Evolutionary conservation across 305 asterid species (phyloP).

Genomic region (Rubia peregrina): DNA sequence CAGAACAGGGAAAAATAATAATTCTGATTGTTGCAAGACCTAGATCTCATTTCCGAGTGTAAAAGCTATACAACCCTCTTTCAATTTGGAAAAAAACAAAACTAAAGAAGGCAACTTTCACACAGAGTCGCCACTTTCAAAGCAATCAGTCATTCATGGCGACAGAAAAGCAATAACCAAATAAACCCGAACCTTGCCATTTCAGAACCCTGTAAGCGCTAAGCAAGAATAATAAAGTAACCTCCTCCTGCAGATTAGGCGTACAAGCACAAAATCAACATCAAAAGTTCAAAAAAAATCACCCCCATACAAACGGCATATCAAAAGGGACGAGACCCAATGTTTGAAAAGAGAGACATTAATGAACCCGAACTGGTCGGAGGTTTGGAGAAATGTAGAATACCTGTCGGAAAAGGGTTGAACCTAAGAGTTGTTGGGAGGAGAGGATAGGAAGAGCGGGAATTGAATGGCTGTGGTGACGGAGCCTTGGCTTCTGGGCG

Average conservation of each 20-base stretch:
- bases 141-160: background rate
- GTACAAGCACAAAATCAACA: background rate
- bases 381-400: background rate
- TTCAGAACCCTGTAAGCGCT: background rate
- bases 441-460: background rate
- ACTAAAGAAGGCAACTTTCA: background rate
- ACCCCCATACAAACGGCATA: background rate
- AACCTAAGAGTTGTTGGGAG: background rate
- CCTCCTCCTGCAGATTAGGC: background rate
- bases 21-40: background rate
- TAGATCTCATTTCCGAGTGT: background rate
- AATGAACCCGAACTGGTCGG: background rate
- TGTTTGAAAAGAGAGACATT: background rate
- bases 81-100: background rate
- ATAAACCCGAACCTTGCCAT: no score
- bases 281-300: background rate
- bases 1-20: background rate
- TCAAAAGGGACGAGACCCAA: background rate
- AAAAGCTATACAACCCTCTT: background rate
- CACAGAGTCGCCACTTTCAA: background rate
- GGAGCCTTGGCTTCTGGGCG: background rate
- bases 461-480: background rate
- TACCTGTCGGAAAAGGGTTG: slow-evolving; percentile 1
- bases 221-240: background rate
- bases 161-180: background rate